Evolutionary conservation across 2,329 filamentous ascomycete genomes (phyloP).

Genomic region (Chalaropsis thielavioides): DNA sequence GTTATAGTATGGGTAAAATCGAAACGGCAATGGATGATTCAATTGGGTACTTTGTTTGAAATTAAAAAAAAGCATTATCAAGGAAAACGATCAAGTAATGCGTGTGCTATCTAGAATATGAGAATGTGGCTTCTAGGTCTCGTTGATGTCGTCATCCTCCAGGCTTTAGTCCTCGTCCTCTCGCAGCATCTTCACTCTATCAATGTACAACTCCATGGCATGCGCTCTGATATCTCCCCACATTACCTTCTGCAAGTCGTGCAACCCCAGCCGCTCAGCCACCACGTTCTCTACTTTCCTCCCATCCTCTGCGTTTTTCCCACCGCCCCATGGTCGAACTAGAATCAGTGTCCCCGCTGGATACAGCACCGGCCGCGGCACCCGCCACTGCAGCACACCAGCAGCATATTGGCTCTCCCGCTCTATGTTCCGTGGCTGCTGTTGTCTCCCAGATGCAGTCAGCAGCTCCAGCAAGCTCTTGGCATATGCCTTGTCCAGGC

Average conservation of each 20-base stretch:
- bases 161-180: not conserved
- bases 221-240: conserved; percentile 25
- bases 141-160: not conserved
- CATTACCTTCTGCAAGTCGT: conserved; percentile 49
- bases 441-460: conserved; percentile 37
- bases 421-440: not conserved
- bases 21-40: not conserved
- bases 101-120: not conserved
- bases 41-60: not conserved
- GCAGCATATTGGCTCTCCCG: not conserved
- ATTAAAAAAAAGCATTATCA: not conserved
- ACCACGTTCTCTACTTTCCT: conserved; percentile 46
- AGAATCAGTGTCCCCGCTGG: conserved; percentile 57
- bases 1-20: not conserved
- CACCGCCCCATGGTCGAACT: conserved; percentile 35
- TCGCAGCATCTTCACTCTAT: not conserved
- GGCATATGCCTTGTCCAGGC: conserved; percentile 65
- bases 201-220: conserved; percentile 9
- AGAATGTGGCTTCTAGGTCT: not conserved
- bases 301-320: conserved; percentile 28
- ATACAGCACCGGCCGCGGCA: conserved; percentile 52
- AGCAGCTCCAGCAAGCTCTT: conserved; percentile 58
- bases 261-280: conserved; percentile 53
- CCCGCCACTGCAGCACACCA: conserved; percentile 36
- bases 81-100: not conserved